Evolutionary conservation across 495 filamentous ascomycete genomes (phyloP), one percentile per base, ranked within the genome.

Genomic region (Astrocystis sublimbata): DNA sequence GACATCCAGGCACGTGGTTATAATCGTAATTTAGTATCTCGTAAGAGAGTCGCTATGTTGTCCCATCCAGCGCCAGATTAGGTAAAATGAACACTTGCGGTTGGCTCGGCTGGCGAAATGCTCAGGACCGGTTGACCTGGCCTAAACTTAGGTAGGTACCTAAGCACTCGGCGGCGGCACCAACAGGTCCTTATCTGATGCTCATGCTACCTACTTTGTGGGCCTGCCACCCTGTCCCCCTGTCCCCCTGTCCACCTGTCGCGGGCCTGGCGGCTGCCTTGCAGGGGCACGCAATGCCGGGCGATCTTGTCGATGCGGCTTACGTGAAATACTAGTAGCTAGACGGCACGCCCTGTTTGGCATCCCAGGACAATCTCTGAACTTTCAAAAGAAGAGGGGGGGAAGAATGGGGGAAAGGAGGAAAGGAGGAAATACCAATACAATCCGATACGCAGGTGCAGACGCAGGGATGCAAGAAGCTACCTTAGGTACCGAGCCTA

Each of bases 11-110:
- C 54, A 57, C 54, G 54, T 45, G 54, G 54, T 57, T 21, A 45
- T 31, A 12, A 15, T 28, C 45, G 54, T 33, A 21, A 33, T 57
- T 56, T 45, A 17, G 54, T 40, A 57, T 56, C 24, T 28, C 23
- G 35, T 38, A 54, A 54, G 35, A 54, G 51, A 26, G n/a, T n/a
- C 40, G 35, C 6, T 35, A 28, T 23, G 24, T 30, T 35, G 21
- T 45, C 17, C 26, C 17, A 24, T 35, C 46, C 56, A 65, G 63
- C 63, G 65, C 71, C 33, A 43, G 64, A 74, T 75, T 75, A 75
- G 69, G 73, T 75, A 75, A 75, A 71, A 67, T 19, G 33, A 74
- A 70, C 45, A 43, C 58, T 54, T 43, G 58, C 58, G 57, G 66
- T 71, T 73, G 65, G 65, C 54, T 66, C 63, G 67, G 60, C 36